phyloP scores from a whole-genome alignment of 2,329 filamentous ascomycete species.

The Penicillium sclerotiorum region DNA sequence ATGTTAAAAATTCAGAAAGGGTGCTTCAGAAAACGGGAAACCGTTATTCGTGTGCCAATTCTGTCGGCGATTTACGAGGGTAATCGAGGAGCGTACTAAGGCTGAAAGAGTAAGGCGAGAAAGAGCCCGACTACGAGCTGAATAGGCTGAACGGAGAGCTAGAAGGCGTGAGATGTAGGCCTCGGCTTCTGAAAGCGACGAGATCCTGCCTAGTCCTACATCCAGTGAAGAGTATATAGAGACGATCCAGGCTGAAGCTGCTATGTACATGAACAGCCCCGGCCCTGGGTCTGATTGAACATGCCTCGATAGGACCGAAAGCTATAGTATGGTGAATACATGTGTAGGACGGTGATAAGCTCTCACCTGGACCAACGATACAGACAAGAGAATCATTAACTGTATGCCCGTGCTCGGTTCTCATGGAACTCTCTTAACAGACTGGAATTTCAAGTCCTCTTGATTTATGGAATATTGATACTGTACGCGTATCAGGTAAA shows the following conservation, averaged over 20 bases:
- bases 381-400: too few species aligned
- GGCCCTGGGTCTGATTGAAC: conserved; percentile 13
- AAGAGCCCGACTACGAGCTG: conserved; percentile 8
- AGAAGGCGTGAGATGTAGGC: conserved; percentile 6
- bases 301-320: too few species aligned
- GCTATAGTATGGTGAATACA: too few species aligned
- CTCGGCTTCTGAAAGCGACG: conserved; percentile 10
- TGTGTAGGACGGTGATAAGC: too few species aligned
- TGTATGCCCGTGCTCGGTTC: too few species aligned
- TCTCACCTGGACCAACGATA: too few species aligned
- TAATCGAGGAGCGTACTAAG: conserved; percentile 7
- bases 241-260: conserved; percentile 9
- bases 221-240: conserved; percentile 12
- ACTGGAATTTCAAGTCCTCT: too few species aligned
- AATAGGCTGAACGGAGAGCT: conserved; percentile 10
- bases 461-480: too few species aligned
- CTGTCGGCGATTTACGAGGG: conserved; percentile 7
- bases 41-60: conserved; percentile 5
- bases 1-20: conserved; percentile 7
- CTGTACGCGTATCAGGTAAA: too few species aligned
- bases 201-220: conserved; percentile 8
- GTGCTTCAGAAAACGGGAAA: conserved; percentile 6
- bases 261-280: conserved; percentile 8
- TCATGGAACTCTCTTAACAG: too few species aligned
- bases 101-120: conserved; percentile 2